Conservation (phyloP, 2,329 filamentous ascomycete genomes). For the Neonectria neomacrospora region DNA sequence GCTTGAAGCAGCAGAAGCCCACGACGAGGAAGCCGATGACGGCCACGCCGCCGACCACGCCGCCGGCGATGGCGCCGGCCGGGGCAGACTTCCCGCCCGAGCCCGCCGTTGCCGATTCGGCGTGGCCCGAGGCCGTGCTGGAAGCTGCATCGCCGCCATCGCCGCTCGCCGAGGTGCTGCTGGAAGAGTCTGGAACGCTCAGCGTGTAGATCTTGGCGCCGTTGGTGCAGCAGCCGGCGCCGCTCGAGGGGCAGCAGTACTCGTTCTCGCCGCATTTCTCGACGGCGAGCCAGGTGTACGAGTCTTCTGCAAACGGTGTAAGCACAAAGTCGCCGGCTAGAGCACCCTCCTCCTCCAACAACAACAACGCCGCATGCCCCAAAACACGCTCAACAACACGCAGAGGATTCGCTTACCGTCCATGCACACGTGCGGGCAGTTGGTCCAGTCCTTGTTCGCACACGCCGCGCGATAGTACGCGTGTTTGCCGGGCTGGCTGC, state of each 20-base stretch:
- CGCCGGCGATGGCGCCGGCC: conserved; percentile 31
- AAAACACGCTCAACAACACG: neutral
- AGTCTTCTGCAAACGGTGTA: conserved; percentile 7
- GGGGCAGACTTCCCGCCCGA: conserved; percentile 4
- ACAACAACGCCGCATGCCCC: too few relatives aligned
- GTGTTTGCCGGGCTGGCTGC: conserved; percentile 24
- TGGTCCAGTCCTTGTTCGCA: conserved; percentile 38
- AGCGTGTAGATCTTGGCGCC: conserved; percentile 33
- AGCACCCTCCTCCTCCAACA: too few relatives aligned
- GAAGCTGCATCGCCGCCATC: neutral
- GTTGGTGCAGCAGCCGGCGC: conserved; percentile 31
- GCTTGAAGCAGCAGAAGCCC: conserved; percentile 29
- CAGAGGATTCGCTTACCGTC: conserved; percentile 23
- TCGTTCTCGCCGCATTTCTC: conserved; percentile 34
- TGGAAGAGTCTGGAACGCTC: conserved; percentile 16
- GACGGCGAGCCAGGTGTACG: conserved; percentile 29
- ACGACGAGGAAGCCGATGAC: conserved; percentile 31
- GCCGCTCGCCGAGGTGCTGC: neutral
- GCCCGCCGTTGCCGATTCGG: neutral
- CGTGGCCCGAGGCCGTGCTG: neutral
- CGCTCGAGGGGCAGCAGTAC: conserved; percentile 35
- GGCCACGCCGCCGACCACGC: conserved; percentile 32
- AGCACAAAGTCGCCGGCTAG: neutral
- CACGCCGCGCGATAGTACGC: conserved; percentile 40
- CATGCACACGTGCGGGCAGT: conserved; percentile 36